These are phyloP conservation scores for Solanum hybrid DNA, from an alignment of 305 asterid species.

Conservation along the genomic window DNA sequence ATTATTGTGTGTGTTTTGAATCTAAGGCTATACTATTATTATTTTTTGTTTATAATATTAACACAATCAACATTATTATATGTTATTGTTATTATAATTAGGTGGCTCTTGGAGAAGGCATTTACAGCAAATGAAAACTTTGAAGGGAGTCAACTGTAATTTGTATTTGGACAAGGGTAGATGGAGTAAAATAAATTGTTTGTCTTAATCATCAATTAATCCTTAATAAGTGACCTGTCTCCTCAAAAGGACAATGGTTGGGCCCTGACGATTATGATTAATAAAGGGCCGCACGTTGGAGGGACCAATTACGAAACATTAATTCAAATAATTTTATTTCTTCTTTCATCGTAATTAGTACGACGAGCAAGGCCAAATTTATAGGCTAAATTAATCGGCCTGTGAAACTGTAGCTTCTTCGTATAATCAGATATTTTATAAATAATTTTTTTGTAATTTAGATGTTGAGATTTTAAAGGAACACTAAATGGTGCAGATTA, in stretches of 20 bases:
- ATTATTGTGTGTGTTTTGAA: neutral
- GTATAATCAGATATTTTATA: too few relatives aligned
- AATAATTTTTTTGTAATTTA: too few relatives aligned
- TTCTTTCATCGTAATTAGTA: neutral
- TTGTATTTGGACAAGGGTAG: neutral
- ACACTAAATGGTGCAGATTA: neutral
- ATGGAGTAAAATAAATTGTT: neutral
- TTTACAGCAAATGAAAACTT: neutral
- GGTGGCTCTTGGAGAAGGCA: neutral
- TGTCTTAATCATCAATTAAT: conserved; percentile 1
- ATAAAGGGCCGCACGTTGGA: neutral
- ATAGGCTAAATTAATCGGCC: neutral
- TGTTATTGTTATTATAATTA: neutral
- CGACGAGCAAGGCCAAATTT: neutral
- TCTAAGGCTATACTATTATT: neutral
- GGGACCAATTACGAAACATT: neutral
- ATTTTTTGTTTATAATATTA: neutral
- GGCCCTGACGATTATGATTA: neutral
- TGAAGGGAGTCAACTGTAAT: neutral
- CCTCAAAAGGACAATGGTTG: neutral
- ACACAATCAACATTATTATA: neutral
- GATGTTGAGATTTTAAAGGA: neutral
- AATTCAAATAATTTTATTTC: neutral
- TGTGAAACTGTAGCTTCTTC: neutral
- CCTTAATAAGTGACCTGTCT: neutral